These are phyloP conservation scores for Draba incana DNA, from an alignment of 345 rosid genomes.

Conservation along the genomic window DNA sequence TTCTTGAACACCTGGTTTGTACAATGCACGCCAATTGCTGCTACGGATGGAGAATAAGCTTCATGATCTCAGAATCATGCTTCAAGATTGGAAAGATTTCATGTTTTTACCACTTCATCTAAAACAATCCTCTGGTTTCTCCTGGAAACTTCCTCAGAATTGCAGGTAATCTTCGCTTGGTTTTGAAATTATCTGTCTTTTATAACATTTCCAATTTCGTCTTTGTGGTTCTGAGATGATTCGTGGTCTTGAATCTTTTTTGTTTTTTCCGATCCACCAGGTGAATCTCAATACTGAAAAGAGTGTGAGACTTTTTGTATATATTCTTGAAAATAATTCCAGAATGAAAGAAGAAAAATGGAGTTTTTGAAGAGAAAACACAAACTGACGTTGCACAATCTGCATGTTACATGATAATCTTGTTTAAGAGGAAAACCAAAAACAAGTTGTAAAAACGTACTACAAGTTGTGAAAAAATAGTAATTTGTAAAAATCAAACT, in stretches of 20 bases:
- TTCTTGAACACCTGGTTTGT: slow-evolving; percentile 80
- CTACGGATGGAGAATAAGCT: slow-evolving; percentile 76
- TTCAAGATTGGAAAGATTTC: slow-evolving; percentile 73
- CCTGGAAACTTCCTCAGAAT: slow-evolving; percentile 78
- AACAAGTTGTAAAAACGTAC: no score
- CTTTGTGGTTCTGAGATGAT: neutral
- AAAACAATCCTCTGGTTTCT: slow-evolving; percentile 47
- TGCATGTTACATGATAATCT: neutral
- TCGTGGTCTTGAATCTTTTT: neutral
- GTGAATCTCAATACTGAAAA: slow-evolving; percentile 31
- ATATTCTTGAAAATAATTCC: slow-evolving; percentile 3
- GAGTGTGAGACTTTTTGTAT: slow-evolving; percentile 12
- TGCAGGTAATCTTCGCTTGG: slow-evolving; percentile 75
- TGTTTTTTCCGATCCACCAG: slow-evolving; percentile 26
- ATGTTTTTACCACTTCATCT: slow-evolving; percentile 58
- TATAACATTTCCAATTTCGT: neutral
- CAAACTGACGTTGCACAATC: neutral
- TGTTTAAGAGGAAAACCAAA: no score
- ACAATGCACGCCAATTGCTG: slow-evolving; percentile 95
- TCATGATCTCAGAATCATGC: slow-evolving; percentile 75
- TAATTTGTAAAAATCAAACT: no score
- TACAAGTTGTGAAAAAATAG: no score
- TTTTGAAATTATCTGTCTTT: slow-evolving; percentile 40
- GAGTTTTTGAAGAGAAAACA: neutral
- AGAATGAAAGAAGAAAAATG: neutral